Percentiles rank a stretch among this genome's conserved stretches.
Conservation (phyloP, 1,284 basidiomycete species). For the Pseudozyma sp. region DNA sequence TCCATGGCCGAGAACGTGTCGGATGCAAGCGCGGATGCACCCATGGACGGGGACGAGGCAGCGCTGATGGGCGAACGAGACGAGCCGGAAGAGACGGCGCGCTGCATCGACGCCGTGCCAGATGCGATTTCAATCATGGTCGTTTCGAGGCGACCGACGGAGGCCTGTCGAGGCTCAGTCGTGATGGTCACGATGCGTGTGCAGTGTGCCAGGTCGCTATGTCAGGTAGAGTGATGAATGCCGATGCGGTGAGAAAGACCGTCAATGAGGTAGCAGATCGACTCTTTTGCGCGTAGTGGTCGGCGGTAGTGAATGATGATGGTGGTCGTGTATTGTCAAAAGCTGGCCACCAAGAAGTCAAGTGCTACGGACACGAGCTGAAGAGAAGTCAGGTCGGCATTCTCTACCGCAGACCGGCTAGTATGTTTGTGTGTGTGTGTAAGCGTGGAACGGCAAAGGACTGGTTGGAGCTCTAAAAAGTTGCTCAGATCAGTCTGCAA, state of each 20-base stretch:
- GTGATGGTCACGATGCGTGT: neutral
- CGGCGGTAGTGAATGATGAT: neutral
- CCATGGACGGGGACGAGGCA: slow-evolving; percentile 34
- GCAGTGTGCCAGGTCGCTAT: neutral
- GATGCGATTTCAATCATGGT: slow-evolving; percentile 14
- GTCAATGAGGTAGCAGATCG: neutral
- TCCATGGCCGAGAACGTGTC: slow-evolving; percentile 31
- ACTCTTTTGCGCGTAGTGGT: neutral
- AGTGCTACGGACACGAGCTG: too few relatives aligned
- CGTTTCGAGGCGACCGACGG: neutral
- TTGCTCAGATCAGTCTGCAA: slow-evolving; percentile 3
- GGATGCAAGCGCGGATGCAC: slow-evolving; percentile 18
- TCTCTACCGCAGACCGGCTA: slow-evolving; percentile 4
- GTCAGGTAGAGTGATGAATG: neutral
- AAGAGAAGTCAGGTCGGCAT: slow-evolving; percentile 1
- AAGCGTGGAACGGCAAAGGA: neutral
- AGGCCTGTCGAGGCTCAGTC: neutral
- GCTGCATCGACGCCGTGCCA: slow-evolving; percentile 20
- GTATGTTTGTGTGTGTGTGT: neutral
- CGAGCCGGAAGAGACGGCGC: slow-evolving; percentile 18
- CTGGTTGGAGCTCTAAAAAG: neutral
- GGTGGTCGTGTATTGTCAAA: neutral
- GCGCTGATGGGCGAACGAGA: slow-evolving; percentile 18
- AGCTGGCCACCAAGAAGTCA: too few relatives aligned
- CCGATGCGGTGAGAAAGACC: neutral